Conservation (phyloP, 2,329 filamentous ascomycete genomes). For the Pseudogymnoascus sp. region DNA sequence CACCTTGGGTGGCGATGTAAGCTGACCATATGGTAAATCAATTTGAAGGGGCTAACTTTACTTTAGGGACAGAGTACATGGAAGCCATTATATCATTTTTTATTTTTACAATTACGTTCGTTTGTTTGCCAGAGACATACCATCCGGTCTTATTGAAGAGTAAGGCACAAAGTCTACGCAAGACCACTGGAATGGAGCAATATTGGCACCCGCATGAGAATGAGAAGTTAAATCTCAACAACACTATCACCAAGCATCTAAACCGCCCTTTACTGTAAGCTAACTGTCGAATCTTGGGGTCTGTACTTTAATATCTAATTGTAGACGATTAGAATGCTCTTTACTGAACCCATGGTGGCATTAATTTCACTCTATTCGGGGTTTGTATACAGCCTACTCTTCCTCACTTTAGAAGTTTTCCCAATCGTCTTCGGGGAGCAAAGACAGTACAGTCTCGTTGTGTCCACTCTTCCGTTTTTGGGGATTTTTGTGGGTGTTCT, state of each 20-base stretch:
- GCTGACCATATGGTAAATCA: slow-evolving; percentile 34
- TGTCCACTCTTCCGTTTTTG: slow-evolving; percentile 58
- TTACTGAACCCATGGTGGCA: slow-evolving; percentile 56
- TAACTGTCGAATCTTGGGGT: too few species aligned
- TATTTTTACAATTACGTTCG: too few species aligned
- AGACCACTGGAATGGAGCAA: slow-evolving; percentile 27
- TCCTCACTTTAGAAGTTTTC: slow-evolving; percentile 49
- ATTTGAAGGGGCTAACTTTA: slow-evolving; percentile 33
- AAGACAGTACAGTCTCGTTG: slow-evolving; percentile 54
- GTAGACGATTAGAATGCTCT: slow-evolving; percentile 36
- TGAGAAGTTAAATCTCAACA: slow-evolving; percentile 24
- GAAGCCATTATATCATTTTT: too few species aligned
- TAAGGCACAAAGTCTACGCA: slow-evolving; percentile 26
- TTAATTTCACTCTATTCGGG: slow-evolving; percentile 64
- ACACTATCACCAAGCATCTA: slow-evolving; percentile 28
- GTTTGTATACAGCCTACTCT: slow-evolving; percentile 64
- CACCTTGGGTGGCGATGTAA: slow-evolving; percentile 34
- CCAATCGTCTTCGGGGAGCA: slow-evolving; percentile 56
- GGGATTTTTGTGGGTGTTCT: slow-evolving; percentile 36
- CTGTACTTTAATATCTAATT: too few species aligned
- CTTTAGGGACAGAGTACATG: too few species aligned
- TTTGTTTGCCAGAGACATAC: too few species aligned
- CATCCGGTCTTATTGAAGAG: too few species aligned
- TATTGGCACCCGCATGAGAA: slow-evolving; percentile 26
- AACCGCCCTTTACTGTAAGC: slow-evolving; percentile 26